Base-by-base conservation (phyloP, 768 basidiomycete species). In the Auriscalpium vulgare region DNA sequence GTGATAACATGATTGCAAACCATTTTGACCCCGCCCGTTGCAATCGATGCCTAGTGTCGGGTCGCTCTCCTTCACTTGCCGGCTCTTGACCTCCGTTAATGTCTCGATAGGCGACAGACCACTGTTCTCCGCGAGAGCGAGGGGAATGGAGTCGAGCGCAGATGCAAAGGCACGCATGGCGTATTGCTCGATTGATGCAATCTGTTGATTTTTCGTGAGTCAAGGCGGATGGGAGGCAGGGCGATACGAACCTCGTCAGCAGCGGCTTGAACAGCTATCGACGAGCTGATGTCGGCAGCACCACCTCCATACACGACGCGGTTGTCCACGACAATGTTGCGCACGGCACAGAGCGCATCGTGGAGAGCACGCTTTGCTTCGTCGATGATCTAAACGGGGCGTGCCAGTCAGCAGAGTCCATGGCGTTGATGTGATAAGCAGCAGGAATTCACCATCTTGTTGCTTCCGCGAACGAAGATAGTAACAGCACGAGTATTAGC, bases 151-250 rank as follows among this genome's bases (percentile, higher is more conserved):
- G 65, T 99, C 97, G 8, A 99, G 76, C 13, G 97, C 95, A 37
- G 91, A 89, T 4, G 97, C 81, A 69, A 98, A 99, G n/a, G 97
- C 95, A 50, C 95, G 87, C 95, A 99, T 97, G 3, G 97, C 97
- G 67, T 99, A 99, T 76, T 99, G 97, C 73, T 99, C 97, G 65
- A 99, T 97, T 34, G 92, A 81, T 1, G 97, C 87, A 62, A 97
- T 95, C 91, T 94, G 53, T 29, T 13, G 45, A 34, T 11, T 35
- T 8, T 19, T 8, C 23, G 46, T 16, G 29, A 29, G 49, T 37
- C 40, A 47, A 19, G 45, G 53, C 38, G 61, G 44, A 54, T 54
- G 35, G 51, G n/a, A 23, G 37, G 21, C 43, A 38, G n/a, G 21
- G 14, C n/a, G 14, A 19, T 23, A 64, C 74, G 17, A 48, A 90